Base-by-base conservation (phyloP, 2,329 filamentous ascomycete species). In the Penicillium sp. region DNA sequence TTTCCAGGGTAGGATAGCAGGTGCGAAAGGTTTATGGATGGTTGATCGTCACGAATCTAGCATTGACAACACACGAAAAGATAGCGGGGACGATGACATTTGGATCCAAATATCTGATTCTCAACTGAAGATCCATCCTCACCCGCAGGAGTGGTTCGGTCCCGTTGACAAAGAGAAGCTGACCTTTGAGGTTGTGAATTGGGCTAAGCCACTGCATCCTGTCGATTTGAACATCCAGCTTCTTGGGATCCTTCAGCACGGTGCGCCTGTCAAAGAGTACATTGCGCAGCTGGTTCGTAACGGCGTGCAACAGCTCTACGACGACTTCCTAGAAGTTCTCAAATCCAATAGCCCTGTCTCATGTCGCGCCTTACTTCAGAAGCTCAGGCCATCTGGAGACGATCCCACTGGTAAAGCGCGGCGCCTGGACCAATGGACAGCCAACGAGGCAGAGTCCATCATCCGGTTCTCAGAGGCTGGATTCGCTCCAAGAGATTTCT, bases 1-100 rank as follows among this genome's bases (percentile, higher is more conserved):
- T 2, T 81, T 84, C 24, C 85, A 87, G 68, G 83, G 74, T 8
- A 75, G 85, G 5, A 83, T 86, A 52, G 79, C 76, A 16, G 83
- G 84, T 1, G 81, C 82, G 0, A 87, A 87, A 67, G 85, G 85
- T 1, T 62, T 87, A 5, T 86, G 84, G 84, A 81, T 83, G 67
- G 73, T 84, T 1, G 81, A 81, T 51, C 70, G 68, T 4, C 66
- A 72, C 60, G 69, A 54, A 62, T 74, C 67, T 7, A 50, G 53
- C 14, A 50, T 58, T 36, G 18, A 50, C 43, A 11, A 61, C 16
- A 40, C 24, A 8, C 24, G 24, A 27, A 27, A 13, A 36, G 34
- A 14, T n/a, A 2, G 34, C 52, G 21, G 42, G 32, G 47, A 43
- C 11, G 63, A 72, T 21, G 67, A 69, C 2, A 69, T 77, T 9